Percentiles rank a stretch among this genome's conserved stretches.
Evolutionary conservation across 164 flowering plant species (phyloP).

Genomic region (Aristolochia californica): DNA sequence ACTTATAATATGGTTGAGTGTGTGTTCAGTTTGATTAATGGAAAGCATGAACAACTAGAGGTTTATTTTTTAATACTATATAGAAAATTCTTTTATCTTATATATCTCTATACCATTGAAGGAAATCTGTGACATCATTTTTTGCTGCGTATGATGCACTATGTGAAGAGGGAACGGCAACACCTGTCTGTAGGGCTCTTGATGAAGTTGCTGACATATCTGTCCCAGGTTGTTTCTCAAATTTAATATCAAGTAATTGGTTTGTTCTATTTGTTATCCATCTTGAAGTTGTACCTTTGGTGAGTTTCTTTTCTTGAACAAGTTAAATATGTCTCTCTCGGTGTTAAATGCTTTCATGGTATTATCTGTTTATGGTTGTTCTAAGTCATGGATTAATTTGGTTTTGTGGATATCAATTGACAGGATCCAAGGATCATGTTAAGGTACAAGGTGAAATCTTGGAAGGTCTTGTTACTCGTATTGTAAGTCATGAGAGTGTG

Average conservation of each 20-base stretch:
- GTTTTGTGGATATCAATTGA: too few relatives aligned
- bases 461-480: conserved; percentile 96
- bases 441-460: conserved; percentile 90
- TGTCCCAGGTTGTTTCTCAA: conserved; percentile 55
- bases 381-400: too few relatives aligned
- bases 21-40: too few relatives aligned
- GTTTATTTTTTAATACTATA: background rate
- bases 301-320: background rate
- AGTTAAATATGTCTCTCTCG: too few relatives aligned
- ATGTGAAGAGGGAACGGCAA: conserved; percentile 93
- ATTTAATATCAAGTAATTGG: background rate
- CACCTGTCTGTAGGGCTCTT: conserved; percentile 77
- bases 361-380: too few relatives aligned
- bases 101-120: conserved; percentile 15
- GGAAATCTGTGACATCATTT: conserved; percentile 86
- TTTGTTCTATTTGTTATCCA: too few relatives aligned
- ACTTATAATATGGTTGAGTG: too few relatives aligned
- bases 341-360: too few relatives aligned
- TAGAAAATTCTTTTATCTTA: conserved; percentile 2
- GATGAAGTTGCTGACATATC: conserved; percentile 91
- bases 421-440: conserved; percentile 82
- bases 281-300: background rate
- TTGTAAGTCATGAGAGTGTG: conserved; percentile 72
- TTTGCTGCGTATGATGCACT: conserved; percentile 92
- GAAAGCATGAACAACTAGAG: too few relatives aligned